A percentile compares a stretch with the other conserved stretches of the same genome.
Conservation (phyloP, 1,284 basidiomycete species). For the Leccinum huronense region DNA sequence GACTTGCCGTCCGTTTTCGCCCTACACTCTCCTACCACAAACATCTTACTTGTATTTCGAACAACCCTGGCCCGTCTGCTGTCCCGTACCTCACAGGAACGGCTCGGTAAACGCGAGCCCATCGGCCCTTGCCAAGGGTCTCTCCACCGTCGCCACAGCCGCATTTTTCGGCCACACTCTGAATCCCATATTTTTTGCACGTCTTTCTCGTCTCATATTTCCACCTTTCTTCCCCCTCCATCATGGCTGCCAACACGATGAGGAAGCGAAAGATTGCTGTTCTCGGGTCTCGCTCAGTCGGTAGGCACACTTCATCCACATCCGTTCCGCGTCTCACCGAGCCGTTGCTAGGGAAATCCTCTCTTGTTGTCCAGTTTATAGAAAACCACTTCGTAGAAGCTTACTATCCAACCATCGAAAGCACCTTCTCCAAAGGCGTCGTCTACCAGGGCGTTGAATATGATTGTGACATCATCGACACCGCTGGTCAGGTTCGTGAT, state of each 20-base stretch:
- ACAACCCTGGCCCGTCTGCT: conserved; percentile 18
- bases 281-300: conserved; percentile 78
- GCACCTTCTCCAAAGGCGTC: conserved; percentile 83
- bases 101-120: conserved; percentile 25
- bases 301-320: conserved; percentile 41
- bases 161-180: conserved; percentile 18
- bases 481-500: conserved; percentile 79
- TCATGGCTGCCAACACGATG: conserved; percentile 57
- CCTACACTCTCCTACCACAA: conserved; percentile 5
- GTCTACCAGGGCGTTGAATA: conserved; percentile 84
- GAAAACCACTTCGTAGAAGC: conserved; percentile 71
- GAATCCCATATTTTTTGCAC: conserved; percentile 9
- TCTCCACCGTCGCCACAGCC: conserved; percentile 21
- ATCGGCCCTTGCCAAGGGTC: conserved; percentile 3
- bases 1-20: conserved; percentile 3
- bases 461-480: conserved; percentile 98
- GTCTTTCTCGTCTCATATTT: conserved; percentile 11
- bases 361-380: conserved; percentile 72
- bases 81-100: conserved; percentile 19
- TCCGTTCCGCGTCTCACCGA: conserved; percentile 17
- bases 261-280: conserved; percentile 85
- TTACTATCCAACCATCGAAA: conserved; percentile 96
- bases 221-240: conserved; percentile 4
- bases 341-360: conserved; percentile 66
- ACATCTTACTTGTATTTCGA: not conserved